Evolutionary conservation across 495 filamentous ascomycete species (phyloP), one percentile per base, ranked within the genome.

Genomic region (Thermothielavioides terrestris): DNA sequence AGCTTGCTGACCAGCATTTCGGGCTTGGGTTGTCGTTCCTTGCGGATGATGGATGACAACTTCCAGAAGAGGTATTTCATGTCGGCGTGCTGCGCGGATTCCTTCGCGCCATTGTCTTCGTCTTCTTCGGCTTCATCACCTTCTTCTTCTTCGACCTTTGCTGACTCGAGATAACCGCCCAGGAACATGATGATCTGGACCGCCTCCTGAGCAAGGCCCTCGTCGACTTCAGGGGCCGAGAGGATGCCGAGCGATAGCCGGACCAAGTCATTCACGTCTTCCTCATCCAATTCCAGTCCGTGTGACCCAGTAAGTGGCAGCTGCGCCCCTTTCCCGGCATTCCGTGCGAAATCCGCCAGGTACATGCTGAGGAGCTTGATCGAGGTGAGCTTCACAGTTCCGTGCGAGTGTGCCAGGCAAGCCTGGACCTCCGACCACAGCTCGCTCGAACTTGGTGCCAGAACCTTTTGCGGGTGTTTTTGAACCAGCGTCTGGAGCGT

Each of bases 111-210:
- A 14, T 68, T 67, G 23, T 74, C 70, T 15, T 60, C 58, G 25
- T 73, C 73, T 21, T 62, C 67, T 49, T 64, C 68, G 40, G 68
- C 68, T 35, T 55, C 61, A 9, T 66, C 60, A 5, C 55, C 61
- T 30, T 48, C 55, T 8, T 45, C 37, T 11, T 55, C 46, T 53
- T 63, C 52, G 46, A 44, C 55, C 57, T 68, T 59, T 51, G 31
- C 57, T 3, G 50, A 26, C 21, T 57, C 36, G 42, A 68, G 61
- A 26, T 59, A 61, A 6, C 52, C 37, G 25, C 61, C 82, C 0
- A 95, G 71, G 73, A 94, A 94, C 18, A 85, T 68, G 30, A 89
- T 68, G 56, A 94, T 90, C 50, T 84, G 80, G 23, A 86, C 80
- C 26, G 75, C 79, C 60, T 91, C 86, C 49, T 75, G 76, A 0